A percentile compares a stretch with the other conserved stretches of the same genome.
phyloP scores from a whole-genome alignment of 169 alveolate genomes.

The Pseudocohnilembus persalinus region DNA sequence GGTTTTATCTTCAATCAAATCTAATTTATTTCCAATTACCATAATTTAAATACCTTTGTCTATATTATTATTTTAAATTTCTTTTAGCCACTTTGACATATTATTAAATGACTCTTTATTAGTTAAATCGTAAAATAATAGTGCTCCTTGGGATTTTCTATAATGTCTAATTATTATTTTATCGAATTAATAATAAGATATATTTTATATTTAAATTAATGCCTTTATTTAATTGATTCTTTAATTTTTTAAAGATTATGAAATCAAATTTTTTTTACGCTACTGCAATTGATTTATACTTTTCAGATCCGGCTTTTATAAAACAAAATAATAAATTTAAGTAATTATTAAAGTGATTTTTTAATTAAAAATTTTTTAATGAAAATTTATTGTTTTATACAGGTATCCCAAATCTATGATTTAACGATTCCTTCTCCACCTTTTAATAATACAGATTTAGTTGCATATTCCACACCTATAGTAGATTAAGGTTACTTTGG shows the following conservation, averaged over 20 bases:
- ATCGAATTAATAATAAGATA: neutral
- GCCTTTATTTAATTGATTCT: neutral
- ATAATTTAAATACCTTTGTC: conserved; percentile 97
- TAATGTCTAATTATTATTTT: conserved; percentile 55
- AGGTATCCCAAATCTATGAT: conserved; percentile 86
- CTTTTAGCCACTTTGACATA: conserved; percentile 91
- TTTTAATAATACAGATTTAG: conserved; percentile 71
- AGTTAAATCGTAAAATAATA: conserved; percentile 81
- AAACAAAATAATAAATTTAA: neutral
- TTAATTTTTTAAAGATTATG: no score
- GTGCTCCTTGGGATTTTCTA: conserved; percentile 84
- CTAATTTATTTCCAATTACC: conserved; percentile 98
- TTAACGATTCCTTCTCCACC: conserved; percentile 80
- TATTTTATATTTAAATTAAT: neutral
- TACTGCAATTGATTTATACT: conserved; percentile 81
- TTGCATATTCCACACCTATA: conserved; percentile 85
- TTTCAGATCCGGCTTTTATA: conserved; percentile 76
- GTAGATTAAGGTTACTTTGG: conserved; percentile 80
- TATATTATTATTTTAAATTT: conserved; percentile 95
- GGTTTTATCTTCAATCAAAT: conserved; percentile 91
- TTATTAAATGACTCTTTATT: conserved; percentile 64
- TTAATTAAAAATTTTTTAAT: no score
- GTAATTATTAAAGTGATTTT: no score
- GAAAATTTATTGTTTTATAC: conserved; percentile 5
- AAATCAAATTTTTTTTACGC: conserved; percentile 52